Evolutionary conservation across 352 stramenopile species (phyloP), one percentile per base, ranked within the genome.

Genomic region (Plasmopara muralis): DNA sequence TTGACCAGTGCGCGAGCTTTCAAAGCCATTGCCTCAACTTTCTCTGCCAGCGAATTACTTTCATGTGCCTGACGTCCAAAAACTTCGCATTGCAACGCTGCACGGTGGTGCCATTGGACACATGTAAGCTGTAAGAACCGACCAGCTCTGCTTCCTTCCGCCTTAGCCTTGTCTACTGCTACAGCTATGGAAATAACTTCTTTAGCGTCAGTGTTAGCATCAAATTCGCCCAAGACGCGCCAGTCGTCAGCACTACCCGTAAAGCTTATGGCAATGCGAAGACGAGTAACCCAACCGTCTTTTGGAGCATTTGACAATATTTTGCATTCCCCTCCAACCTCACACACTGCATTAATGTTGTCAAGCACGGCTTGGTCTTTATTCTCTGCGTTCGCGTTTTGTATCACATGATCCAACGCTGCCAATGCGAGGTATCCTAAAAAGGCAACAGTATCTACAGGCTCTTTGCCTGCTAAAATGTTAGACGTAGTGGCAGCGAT

Each of bases 381-480:
- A 8, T 9, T 13, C 33, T 43, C 16, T 37, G 31, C 25, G 39
- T 47, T 48, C 14, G 58, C 57, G 16, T 78, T 35, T 9, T 68
- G 55, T 25, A 85, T 63, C 15, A 54, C 64, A 55, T 83, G 74
- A 29, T 84, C 66, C 20, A 89, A 68, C 0, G 80, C 74, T 39
- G 72, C 70, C 6, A 89, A 51, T 0, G 64, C 66, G 14, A 91
- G 76, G 50, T 70, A 89, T 20, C 68, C 68, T n/a, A 93, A 43
- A 35, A 91, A 88, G 41, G 87, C 74, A 12, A 93, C 66, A 6
- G 83, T 93, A 42, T 91, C 78, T 29, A 60, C 68, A 0, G 79
- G 66, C 15, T 93, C 79, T 47, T 91, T 91, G 4, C 80, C 83
- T 12, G 83, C 76, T 13, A 90, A 47, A 30, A 91, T 90, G 34